Evolutionary conservation across 768 basidiomycete genomes (phyloP).

Genomic region (Lentinula boryana): DNA sequence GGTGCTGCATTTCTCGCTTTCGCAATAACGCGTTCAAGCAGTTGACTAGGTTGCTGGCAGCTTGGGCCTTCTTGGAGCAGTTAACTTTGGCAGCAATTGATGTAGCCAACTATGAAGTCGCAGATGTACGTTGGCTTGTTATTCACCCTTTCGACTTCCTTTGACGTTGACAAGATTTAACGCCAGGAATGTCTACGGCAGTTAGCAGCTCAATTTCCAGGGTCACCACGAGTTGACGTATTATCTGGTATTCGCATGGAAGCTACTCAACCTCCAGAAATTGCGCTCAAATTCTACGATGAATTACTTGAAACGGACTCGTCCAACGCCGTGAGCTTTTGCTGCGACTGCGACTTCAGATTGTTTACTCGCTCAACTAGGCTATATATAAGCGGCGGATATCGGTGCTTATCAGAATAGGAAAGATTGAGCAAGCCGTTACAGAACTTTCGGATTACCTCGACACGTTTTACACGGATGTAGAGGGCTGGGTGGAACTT

Average conservation of each 20-base stretch:
- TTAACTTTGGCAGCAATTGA: constrained; percentile 75
- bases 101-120: constrained; percentile 62
- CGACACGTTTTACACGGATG: constrained; percentile 85
- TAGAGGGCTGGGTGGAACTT: constrained; percentile 85
- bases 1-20: constrained; percentile 26
- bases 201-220: constrained; percentile 63
- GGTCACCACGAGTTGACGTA: constrained; percentile 73
- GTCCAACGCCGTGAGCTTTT: constrained; percentile 57
- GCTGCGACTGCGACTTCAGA: neutral
- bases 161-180: constrained; percentile 19
- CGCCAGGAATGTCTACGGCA: constrained; percentile 55
- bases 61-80: constrained; percentile 79
- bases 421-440: constrained; percentile 61
- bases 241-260: constrained; percentile 79
- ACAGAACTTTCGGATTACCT: constrained; percentile 67
- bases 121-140: constrained; percentile 50
- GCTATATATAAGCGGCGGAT: constrained; percentile 78
- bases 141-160: constrained; percentile 5
- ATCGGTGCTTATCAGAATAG: constrained; percentile 58
- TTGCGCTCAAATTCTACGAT: constrained; percentile 60
- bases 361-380: constrained; percentile 24
- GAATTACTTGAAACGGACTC: constrained; percentile 59
- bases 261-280: constrained; percentile 48
- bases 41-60: constrained; percentile 30
- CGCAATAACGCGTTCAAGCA: neutral